Evolutionary conservation across 169 alveolate species (phyloP).

Genomic region (Blepharisma undulans): DNA sequence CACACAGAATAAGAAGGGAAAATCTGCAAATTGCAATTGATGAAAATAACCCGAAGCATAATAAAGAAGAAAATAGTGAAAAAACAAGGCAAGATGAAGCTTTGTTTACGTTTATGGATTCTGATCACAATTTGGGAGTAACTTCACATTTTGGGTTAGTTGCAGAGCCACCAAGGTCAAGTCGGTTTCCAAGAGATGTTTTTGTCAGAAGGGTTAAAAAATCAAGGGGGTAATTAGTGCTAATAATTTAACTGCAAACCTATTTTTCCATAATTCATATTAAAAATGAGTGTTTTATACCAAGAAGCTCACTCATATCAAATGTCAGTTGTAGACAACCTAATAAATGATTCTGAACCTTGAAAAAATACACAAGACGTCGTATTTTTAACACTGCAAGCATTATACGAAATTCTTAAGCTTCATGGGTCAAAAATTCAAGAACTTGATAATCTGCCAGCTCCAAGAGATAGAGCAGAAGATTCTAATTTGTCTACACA

Average conservation of each 20-base stretch:
- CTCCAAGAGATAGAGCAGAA: constrained; percentile 39
- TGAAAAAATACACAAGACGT: constrained; percentile 75
- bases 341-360: constrained; percentile 39
- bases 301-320: not conserved
- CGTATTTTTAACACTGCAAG: constrained; percentile 54
- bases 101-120: not conserved
- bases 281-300: not conserved
- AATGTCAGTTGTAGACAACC: constrained; percentile 22
- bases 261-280: not conserved
- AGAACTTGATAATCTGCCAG: constrained; percentile 53
- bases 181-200: not conserved
- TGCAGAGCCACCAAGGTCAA: not conserved
- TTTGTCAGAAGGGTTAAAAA: not conserved
- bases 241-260: not conserved
- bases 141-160: not conserved
- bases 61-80: not conserved
- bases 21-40: not conserved
- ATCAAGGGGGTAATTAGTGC: not conserved
- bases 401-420: constrained; percentile 63
- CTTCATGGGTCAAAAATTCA: constrained; percentile 61
- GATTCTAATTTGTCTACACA: constrained; percentile 34
- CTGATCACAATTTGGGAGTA: not conserved
- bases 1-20: not conserved
- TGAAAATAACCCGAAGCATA: not conserved
- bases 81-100: not conserved